Conservation (phyloP, 108 stramenopile genomes). For the Skeletonema marinoi region DNA sequence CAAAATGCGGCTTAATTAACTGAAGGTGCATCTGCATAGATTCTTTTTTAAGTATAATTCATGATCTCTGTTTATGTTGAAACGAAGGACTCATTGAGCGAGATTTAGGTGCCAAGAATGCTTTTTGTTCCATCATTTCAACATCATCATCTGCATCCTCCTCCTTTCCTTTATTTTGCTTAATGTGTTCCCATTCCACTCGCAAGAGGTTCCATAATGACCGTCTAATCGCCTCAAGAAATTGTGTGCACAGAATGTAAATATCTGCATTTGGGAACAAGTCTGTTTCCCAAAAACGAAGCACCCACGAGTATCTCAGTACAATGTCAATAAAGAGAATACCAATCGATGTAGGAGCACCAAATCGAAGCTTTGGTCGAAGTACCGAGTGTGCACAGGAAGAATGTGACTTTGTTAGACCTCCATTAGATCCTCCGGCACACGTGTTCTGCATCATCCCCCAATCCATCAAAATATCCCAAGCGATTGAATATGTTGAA, state of each 20-base stretch:
- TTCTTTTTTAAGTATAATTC: neutral
- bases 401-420: slow-evolving; percentile 10
- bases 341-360: slow-evolving; percentile 54
- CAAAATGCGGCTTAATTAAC: slow-evolving; percentile 25
- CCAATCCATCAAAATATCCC: slow-evolving; percentile 85
- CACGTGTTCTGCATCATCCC: slow-evolving; percentile 85
- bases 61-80: slow-evolving; percentile 16
- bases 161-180: slow-evolving; percentile 56
- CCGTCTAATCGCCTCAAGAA: slow-evolving; percentile 67
- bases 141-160: slow-evolving; percentile 3
- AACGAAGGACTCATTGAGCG: slow-evolving; percentile 24
- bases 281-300: slow-evolving; percentile 57
- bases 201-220: slow-evolving; percentile 86
- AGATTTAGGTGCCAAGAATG: slow-evolving; percentile 29
- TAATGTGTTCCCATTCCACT: slow-evolving; percentile 91
- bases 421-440: slow-evolving; percentile 10
- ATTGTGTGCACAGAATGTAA: slow-evolving; percentile 81
- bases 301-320: slow-evolving; percentile 72
- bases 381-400: slow-evolving; percentile 61
- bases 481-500: slow-evolving; percentile 74
- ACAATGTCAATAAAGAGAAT: slow-evolving; percentile 69
- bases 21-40: neutral
- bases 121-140: slow-evolving; percentile 32
- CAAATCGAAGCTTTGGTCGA: slow-evolving; percentile 77
- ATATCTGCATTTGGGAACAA: slow-evolving; percentile 69